phyloP scores from a whole-genome alignment of 169 alveolate species.

The Besnoitia besnoiti region DNA sequence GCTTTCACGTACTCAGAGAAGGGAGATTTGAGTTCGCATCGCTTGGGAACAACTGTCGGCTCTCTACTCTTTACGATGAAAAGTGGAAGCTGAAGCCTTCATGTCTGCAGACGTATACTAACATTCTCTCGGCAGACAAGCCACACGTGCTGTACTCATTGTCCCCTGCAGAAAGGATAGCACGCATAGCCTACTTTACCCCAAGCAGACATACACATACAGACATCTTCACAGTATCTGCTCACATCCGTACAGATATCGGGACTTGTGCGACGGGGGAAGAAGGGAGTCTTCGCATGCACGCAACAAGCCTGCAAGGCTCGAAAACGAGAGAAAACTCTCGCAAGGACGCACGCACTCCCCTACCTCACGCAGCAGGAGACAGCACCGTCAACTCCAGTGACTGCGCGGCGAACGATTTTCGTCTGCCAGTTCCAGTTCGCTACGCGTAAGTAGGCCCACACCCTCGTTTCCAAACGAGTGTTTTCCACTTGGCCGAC shows the following conservation, averaged over 20 bases:
- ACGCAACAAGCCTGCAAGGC: background rate
- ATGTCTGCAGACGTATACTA: background rate
- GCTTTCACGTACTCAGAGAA: background rate
- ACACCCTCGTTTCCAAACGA: no score
- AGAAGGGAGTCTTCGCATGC: background rate
- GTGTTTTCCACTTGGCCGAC: no score
- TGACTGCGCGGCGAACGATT: no score
- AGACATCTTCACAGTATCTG: background rate
- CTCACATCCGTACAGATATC: background rate
- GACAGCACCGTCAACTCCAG: no score
- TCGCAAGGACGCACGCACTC: no score
- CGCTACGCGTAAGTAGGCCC: no score
- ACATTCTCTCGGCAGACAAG: background rate
- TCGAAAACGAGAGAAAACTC: background rate
- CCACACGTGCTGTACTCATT: background rate
- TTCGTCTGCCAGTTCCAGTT: no score
- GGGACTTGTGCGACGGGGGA: background rate
- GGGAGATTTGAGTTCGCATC: background rate
- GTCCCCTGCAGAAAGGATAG: background rate
- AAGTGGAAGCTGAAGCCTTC: background rate
- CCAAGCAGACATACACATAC: background rate
- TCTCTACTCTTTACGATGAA: background rate
- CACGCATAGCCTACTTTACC: background rate
- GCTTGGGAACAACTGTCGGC: background rate
- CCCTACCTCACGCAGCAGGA: no score